Conservation (phyloP, 768 basidiomycete genomes). For the Boletus rufocinnamomeus region DNA sequence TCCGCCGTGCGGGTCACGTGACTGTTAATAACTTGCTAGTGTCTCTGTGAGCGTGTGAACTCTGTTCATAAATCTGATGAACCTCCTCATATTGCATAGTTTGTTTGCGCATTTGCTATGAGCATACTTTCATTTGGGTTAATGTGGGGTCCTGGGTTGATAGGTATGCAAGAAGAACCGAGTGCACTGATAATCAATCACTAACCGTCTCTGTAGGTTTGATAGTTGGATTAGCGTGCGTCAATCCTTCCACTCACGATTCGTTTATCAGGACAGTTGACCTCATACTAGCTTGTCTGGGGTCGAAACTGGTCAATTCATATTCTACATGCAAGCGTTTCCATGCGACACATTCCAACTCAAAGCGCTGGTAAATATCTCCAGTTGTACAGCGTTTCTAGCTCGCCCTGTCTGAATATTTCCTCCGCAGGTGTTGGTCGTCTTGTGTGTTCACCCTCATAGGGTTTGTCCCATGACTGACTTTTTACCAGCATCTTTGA, state of each 20-base stretch:
- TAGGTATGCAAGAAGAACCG: background rate
- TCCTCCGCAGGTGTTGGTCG: background rate
- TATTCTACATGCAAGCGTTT: background rate
- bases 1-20: too few relatives aligned
- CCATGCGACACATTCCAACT: background rate
- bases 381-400: background rate
- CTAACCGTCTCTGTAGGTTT: background rate
- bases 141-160: background rate
- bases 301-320: background rate
- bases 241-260: background rate
- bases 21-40: too few relatives aligned
- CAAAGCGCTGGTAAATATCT: background rate
- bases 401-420: background rate
- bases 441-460: constrained; percentile 7
- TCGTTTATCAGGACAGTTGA: background rate
- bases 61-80: too few relatives aligned
- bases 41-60: too few relatives aligned
- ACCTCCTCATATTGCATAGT: too few relatives aligned
- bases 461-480: background rate
- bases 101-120: background rate
- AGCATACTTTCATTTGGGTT: background rate
- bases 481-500: constrained; percentile 11
- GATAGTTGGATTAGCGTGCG: background rate
- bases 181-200: background rate
- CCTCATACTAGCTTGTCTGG: background rate